Base-by-base conservation (phyloP, 2,329 filamentous ascomycete species). In the Fusarium chuoi region DNA sequence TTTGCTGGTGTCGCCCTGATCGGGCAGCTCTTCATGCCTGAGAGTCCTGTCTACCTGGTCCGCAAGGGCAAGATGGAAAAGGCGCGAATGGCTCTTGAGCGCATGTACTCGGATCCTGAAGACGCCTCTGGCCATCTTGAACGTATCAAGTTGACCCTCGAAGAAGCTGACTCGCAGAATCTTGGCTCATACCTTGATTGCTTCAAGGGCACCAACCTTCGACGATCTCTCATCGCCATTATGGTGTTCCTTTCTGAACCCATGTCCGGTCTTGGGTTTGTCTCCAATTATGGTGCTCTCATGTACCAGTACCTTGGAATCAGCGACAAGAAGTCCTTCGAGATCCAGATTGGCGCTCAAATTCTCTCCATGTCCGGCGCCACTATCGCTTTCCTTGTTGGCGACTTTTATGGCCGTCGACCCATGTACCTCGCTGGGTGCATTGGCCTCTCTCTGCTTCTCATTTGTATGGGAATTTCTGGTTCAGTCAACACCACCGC, bases 1-100 rank as follows among this genome's bases (percentile, higher is more conserved):
- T 83, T 85, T 38, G 82, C 82, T 8, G 79, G 62, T 13, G 75
- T 84, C 10, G 81, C 80, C 7, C 42, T 81, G 1, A 52, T 78
- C 12, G 77, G 78, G 1, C 78, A 80, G 7, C 17, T 85, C 38
- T 45, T 86, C 49, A 82, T 89, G 39, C 87, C 87, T 0, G 87
- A 89, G 69, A 87, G 84, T 18, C 88, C 88, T 0, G 81, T 85
- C 0, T 88, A 84, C 67, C 78, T 88, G 4, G 78, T 89, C 3
- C 83, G 85, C 7, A 84, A 83, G 59, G 80, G 79, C 8, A 77
- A 78, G 11, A 76, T 83, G 17, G 67, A 70, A 1, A 58, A 54
- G 36, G 67, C 67, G 0, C 51, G 45, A 3, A 39, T 28, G 13
- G 65, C 59, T 20, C 86, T 89, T 75, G 82, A 82, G 57, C 85